Base-by-base conservation (phyloP, 345 rosid genomes). In the Aethionema arabicum region DNA sequence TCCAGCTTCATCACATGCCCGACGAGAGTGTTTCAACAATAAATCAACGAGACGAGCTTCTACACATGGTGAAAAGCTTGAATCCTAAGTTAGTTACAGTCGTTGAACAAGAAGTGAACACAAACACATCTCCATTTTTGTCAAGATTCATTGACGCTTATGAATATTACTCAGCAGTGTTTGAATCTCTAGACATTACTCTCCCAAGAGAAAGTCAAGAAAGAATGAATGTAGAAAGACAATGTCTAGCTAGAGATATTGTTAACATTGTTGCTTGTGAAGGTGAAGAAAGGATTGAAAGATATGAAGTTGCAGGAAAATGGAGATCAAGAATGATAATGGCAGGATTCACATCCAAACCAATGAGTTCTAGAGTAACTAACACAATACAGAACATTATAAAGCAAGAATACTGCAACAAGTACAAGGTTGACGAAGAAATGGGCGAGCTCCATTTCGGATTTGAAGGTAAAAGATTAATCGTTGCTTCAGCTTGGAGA, bases 1-100 rank as follows among this genome's bases (percentile, higher is more conserved):
- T 85, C 72, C 99, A 85, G 65, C 96, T 93, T 52, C 99, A 93
- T 75, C 99, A 93, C 80, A 90, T 93, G 97, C 99, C 99, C 5
- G 99, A 93, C 53, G 99, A 93, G 78, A 93, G 99, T 41, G 99
- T 93, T 49, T 87, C 99, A 15, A 85, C 90, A 0, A 82, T 84
- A 11, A 93, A 93, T 40, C 84, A 79, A 76, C 81, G 99, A 14
- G 99, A 93, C 77, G 90, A 82, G 78, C 91, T 93, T 8, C 97
- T 93, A 47, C 84, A 80, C 61, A 83, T 89, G 95, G 91, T 87
- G 8, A 90, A 84, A 84, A 80, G 90, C 80, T 58, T 93, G 33
- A 84, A 80, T 57, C 99, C 99, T 2, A 90, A 93, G 72, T 91
- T 93, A 0, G 96, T 93, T 32, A 93, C 97, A 12, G 85, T 93